A percentile compares a stretch with the other conserved stretches of the same genome.
These are phyloP conservation scores for Stagonosporopsis rhizophila DNA, from an alignment of 2,329 filamentous ascomycete species.

Conservation along the genomic window DNA sequence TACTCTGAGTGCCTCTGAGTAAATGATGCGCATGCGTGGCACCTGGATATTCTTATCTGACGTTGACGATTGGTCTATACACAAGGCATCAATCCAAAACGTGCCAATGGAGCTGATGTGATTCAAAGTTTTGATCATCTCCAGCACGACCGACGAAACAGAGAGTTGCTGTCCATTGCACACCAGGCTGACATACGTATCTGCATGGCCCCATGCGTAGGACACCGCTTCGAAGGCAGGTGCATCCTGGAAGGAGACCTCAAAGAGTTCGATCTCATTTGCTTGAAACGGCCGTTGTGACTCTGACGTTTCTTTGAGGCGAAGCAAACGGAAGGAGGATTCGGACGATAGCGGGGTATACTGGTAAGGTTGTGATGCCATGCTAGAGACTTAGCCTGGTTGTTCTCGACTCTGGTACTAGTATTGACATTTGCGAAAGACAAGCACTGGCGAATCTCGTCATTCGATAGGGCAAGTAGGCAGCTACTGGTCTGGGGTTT, in stretches of 20 bases:
- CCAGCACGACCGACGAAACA: not conserved
- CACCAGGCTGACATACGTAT: not conserved
- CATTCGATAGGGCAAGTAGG: not conserved
- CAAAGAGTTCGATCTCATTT: not conserved
- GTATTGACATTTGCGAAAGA: not conserved
- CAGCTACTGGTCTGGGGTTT: not conserved
- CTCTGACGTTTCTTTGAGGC: not conserved
- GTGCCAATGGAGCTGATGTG: not conserved
- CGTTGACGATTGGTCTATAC: not conserved
- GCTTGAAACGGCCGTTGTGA: not conserved
- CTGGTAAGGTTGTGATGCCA: not conserved
- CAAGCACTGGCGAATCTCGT: no score
- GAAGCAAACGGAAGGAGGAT: not conserved
- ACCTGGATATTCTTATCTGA: not conserved
- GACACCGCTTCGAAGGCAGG: not conserved
- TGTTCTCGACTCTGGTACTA: not conserved
- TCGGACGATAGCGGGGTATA: slow-evolving; percentile 1
- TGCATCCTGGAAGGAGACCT: not conserved
- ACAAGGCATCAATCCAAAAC: not conserved
- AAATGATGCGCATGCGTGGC: not conserved
- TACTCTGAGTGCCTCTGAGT: not conserved
- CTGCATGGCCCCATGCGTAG: not conserved
- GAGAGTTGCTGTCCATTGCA: not conserved
- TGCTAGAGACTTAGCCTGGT: not conserved
- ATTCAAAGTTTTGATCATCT: not conserved